phyloP scores from a whole-genome alignment of 140 eudicot genomes.

The Cichorium intybus region DNA sequence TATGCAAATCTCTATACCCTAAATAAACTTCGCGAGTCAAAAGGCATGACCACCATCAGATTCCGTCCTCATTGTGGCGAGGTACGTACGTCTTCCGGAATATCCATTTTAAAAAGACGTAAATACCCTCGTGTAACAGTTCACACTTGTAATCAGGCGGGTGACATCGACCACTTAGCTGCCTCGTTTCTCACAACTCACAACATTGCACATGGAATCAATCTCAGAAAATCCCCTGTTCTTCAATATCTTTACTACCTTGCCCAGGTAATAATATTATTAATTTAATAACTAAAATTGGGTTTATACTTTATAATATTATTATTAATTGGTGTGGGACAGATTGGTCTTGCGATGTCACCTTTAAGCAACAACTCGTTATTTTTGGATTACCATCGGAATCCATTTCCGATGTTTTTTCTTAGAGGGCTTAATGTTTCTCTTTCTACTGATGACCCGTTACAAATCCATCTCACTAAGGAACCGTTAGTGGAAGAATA shows the following conservation, averaged over 20 bases:
- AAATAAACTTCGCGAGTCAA: constrained; percentile 97
- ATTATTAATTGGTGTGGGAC: constrained; percentile 26
- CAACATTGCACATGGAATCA: constrained; percentile 95
- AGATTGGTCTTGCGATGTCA: constrained; percentile 99
- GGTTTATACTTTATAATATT: background rate
- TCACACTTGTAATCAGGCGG: constrained; percentile 52
- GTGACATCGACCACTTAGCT: constrained; percentile 97
- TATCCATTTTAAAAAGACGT: constrained; percentile 4
- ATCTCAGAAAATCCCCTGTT: constrained; percentile 91
- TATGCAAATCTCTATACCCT: constrained; percentile 97
- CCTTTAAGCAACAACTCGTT: constrained; percentile 98
- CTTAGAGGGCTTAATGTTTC: constrained; percentile 94
- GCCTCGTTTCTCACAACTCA: constrained; percentile 93
- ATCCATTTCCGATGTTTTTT: constrained; percentile 91
- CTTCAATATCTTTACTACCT: constrained; percentile 93
- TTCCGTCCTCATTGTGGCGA: constrained; percentile 99
- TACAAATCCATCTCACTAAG: constrained; percentile 94
- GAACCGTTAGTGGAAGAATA: constrained; percentile 98
- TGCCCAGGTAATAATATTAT: constrained; percentile 55
- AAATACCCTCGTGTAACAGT: background rate
- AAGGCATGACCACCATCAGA: constrained; percentile 95
- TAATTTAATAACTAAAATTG: background rate
- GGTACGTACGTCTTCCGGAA: constrained; percentile 40
- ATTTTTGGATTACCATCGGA: constrained; percentile 93
- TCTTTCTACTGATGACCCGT: constrained; percentile 93